Evolutionary conservation across 495 filamentous ascomycete species (phyloP), one percentile per base, ranked within the genome.

Genomic region (Apodospora peruviana): DNA sequence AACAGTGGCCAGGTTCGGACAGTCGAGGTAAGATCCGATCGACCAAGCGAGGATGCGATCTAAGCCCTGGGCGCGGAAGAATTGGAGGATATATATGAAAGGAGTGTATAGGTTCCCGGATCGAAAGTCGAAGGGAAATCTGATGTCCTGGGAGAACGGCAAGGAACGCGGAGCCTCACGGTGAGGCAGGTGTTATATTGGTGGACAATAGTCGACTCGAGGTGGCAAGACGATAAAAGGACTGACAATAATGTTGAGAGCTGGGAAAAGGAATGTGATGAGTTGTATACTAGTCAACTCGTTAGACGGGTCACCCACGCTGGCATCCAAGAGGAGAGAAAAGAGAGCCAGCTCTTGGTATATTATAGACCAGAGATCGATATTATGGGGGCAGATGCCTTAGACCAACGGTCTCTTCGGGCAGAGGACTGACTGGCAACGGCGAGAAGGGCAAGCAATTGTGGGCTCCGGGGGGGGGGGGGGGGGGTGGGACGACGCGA

Each of bases 311-410:
- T 64, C 49, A 64, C 64, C 59, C 65, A 68, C 60, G 66, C 66
- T 65, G 60, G 57, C 58, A 59, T 68, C 62, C 47, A 56, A 58
- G 56, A 55, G 55, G 43, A 45, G 38, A 61, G 61, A 53, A 60
- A 71, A 68, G 65, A 71, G 70, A 72, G 67, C 70, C 71, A 72
- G 69, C 68, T 75, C 68, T 70, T 67, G 70, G 68, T 69, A 62
- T 73, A 64, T 71, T 74, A 72, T 73, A 74, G 66, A 73, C 65
- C 66, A 64, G 65, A 68, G 62, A 62, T 60, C 66, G 65, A 68
- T 75, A 74, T 56, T 54, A 61, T 57, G 47, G 57, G 49, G 12
- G 40, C 39, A 36, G 49, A 50, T 32, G 48, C 46, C 48, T 57
- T 56, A 60, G 60, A 41, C 46, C 45, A 59, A 44, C 45, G 12